phyloP scores from a whole-genome alignment of 1,139 yeast genomes.

The Saccharomycopsis phalli region DNA sequence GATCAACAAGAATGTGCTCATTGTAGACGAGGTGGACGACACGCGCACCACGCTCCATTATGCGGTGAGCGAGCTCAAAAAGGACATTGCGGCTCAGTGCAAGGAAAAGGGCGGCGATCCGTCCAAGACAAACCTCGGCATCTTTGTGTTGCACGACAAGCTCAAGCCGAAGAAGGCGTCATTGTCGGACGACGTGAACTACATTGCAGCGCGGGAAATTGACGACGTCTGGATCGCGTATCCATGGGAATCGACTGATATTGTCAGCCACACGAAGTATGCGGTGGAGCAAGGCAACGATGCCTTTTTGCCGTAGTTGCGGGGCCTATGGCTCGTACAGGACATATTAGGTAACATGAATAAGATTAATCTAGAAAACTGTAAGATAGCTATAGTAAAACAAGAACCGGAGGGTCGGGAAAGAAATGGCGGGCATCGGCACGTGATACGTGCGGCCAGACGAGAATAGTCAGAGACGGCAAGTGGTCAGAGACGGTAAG shows the following conservation, averaged over 20 bases:
- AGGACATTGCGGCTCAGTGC: conserved; percentile 42
- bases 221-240: conserved; percentile 96
- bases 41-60: conserved; percentile 59
- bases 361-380: neutral
- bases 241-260: conserved; percentile 94
- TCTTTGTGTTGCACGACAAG: conserved; percentile 54
- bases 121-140: conserved; percentile 41
- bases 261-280: conserved; percentile 73
- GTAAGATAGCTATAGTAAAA: neutral
- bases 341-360: neutral
- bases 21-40: conserved; percentile 66
- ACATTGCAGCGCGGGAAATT: conserved; percentile 84
- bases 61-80: conserved; percentile 48
- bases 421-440: too few species aligned
- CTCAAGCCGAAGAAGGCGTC: conserved; percentile 43
- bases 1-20: conserved; percentile 41
- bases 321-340: neutral
- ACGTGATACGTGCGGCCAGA: too few species aligned
- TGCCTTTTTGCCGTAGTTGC: conserved; percentile 23
- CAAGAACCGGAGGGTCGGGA: too few species aligned
- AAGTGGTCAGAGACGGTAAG: too few species aligned
- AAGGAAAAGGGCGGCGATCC: conserved; percentile 30
- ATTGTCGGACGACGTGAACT: conserved; percentile 61
- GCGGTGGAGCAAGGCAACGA: conserved; percentile 74
- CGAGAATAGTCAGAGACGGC: too few species aligned